Evolutionary conservation across 192 early-diverging fungal species (phyloP), one percentile per base, ranked within the genome.

Genomic region (Rhizophagus prolifer): DNA sequence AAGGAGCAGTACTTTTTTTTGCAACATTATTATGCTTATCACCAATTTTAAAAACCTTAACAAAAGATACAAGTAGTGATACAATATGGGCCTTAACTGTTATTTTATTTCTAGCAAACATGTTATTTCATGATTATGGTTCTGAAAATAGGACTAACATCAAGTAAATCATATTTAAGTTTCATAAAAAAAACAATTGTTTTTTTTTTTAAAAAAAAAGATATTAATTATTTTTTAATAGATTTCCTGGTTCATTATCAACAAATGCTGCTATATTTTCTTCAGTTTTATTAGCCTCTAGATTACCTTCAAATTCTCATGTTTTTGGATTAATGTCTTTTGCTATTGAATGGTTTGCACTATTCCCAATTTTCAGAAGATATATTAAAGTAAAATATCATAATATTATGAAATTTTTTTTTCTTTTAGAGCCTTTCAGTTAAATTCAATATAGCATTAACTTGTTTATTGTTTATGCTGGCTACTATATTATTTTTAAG

Each of bases 181-280:
- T 69, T 25, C 47, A 50, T 38, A 30, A 54, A n/a, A n/a, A n/a
- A n/a, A n/a, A n/a, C 14, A 80, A 78, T 76, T 54, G 3, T 66
- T 63, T 69, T 31, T 34, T 19, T 38, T 38, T 38, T 38, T 0
- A 38, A 38, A 38, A 38, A 38, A 38, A 38, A 31, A 44, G 70
- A 81, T 72, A 81, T 82, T 74, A 81, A 82, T 62, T 72, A 84
- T n/a, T 72, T 34, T 66, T 30, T 23, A 12, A 41, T 75, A 91
- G 94, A 71, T 95, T 94, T 79, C 95, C 96, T 0, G 95, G 96
- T 26, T 95, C 96, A 3, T 85, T 97, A n/a, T 95, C 96, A n/a
- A 93, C 97, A 31, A 99, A 98, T 81, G 95, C 96, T 0, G 96
- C 95, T 13, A 94, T 98, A 58, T 96, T 97, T 81, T 96, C 95